A percentile compares a stretch with the other conserved stretches of the same genome.
These are phyloP conservation scores for Hemisphaericaspora lyxosophila DNA, from an alignment of 1,139 yeast genomes.

Conservation along the genomic window DNA sequence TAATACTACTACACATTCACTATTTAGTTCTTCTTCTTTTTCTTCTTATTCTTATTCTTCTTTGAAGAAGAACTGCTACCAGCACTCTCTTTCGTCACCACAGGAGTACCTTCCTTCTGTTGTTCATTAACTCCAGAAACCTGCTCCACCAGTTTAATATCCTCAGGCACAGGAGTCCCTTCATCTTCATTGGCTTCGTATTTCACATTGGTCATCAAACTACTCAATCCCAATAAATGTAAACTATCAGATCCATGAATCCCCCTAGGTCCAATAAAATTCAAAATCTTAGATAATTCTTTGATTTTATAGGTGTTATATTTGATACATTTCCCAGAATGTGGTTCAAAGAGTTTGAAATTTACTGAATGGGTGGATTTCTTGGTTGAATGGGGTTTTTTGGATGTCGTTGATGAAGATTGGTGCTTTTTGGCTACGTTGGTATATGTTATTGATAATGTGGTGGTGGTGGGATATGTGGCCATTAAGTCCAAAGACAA, in stretches of 20 bases:
- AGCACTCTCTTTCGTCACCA: conserved; percentile 8
- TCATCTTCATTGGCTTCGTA: conserved; percentile 26
- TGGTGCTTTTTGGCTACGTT: conserved; percentile 22
- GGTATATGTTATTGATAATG: conserved; percentile 40
- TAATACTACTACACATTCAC: not conserved
- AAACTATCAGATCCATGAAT: conserved; percentile 36
- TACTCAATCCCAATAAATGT: conserved; percentile 37
- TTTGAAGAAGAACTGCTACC: too few species aligned
- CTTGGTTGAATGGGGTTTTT: conserved; percentile 14
- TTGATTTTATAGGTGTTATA: conserved; percentile 64
- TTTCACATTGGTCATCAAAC: conserved; percentile 42
- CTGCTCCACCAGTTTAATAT: conserved; percentile 2
- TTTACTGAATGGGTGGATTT: conserved; percentile 37
- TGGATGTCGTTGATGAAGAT: conserved; percentile 16
- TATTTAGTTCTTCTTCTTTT: conserved; percentile 24
- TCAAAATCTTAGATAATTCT: conserved; percentile 74
- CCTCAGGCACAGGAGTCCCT: conserved; percentile 13
- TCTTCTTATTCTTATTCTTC: conserved; percentile 25
- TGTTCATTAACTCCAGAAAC: not conserved
- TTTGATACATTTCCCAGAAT: conserved; percentile 64
- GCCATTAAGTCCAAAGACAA: conserved; percentile 33
- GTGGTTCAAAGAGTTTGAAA: conserved; percentile 73
- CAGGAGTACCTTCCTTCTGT: conserved; percentile 4
- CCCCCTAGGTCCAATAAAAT: conserved; percentile 86
- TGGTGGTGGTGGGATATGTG: conserved; percentile 40